phyloP scores from a whole-genome alignment of 2,329 filamentous ascomycete species.

The Nemania bipapillata region DNA sequence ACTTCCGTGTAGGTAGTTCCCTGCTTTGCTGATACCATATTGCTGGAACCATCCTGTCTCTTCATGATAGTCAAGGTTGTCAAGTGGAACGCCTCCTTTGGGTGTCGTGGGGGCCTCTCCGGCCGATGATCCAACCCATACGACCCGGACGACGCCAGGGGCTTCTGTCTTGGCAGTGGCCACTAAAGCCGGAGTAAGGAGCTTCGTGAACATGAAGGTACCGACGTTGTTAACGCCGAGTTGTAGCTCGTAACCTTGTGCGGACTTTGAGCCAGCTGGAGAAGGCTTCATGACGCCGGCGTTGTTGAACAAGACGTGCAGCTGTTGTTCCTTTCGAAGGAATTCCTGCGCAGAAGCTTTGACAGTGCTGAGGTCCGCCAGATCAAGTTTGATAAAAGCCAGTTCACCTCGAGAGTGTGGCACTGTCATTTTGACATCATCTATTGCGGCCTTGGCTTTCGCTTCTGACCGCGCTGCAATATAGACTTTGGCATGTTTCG shows the following conservation, averaged over 20 bases:
- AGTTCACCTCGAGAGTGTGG: conserved; percentile 46
- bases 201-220: conserved; percentile 42
- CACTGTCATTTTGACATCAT: conserved; percentile 49
- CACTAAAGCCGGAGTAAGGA: conserved; percentile 40
- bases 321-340: conserved; percentile 48
- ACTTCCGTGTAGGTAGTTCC: conserved; percentile 41
- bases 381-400: conserved; percentile 52
- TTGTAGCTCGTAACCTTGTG: conserved; percentile 46
- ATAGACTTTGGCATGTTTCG: conserved; percentile 58
- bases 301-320: conserved; percentile 56
- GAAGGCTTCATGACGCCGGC: conserved; percentile 48
- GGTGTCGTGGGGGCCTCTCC: conserved; percentile 20
- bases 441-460: conserved; percentile 55
- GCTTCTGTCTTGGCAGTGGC: conserved; percentile 31
- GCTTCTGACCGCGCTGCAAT: conserved; percentile 55
- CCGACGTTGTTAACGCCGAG: conserved; percentile 44
- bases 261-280: conserved; percentile 42
- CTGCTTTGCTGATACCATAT: conserved; percentile 42
- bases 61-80: conserved; percentile 35
- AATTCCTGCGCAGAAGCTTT: conserved; percentile 53
- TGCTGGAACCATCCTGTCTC: not conserved
- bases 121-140: conserved; percentile 43
- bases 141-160: conserved; percentile 38
- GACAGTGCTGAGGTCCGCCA: conserved; percentile 53
- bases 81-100: not conserved